Conservation (phyloP, 345 rosid genomes). For the Acer campestre region DNA sequence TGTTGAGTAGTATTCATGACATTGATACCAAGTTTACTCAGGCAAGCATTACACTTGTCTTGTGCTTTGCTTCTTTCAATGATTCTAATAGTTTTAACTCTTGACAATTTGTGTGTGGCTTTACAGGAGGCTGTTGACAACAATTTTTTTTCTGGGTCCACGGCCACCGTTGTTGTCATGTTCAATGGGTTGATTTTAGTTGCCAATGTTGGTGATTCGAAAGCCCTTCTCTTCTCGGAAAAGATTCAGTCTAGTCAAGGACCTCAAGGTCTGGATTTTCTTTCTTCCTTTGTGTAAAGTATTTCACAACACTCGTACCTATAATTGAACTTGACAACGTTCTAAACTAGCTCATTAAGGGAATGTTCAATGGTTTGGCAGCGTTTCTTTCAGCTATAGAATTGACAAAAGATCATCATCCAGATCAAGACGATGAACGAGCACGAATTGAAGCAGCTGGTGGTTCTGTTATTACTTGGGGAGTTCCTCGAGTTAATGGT, state of each 20-base stretch:
- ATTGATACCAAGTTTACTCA: constrained; percentile 26
- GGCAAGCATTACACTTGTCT: constrained; percentile 5
- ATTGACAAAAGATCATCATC: constrained; percentile 35
- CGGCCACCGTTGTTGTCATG: constrained; percentile 18
- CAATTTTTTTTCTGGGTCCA: constrained; percentile 23
- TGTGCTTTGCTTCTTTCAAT: background rate
- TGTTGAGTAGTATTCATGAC: constrained; percentile 23
- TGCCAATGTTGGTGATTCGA: constrained; percentile 35
- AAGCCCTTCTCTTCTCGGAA: constrained; percentile 24
- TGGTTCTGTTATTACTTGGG: constrained; percentile 21
- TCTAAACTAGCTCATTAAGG: background rate
- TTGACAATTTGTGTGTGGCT: background rate
- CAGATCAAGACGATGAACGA: constrained; percentile 29
- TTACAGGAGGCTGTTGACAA: constrained; percentile 28
- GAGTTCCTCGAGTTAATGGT: constrained; percentile 34
- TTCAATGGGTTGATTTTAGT: constrained; percentile 20
- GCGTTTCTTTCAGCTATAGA: constrained; percentile 13
- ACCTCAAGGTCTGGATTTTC: constrained; percentile 4
- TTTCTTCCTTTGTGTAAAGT: background rate
- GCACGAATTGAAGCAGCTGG: constrained; percentile 30
- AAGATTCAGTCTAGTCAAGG: constrained; percentile 5
- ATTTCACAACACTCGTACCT: background rate
- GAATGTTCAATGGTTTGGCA: constrained; percentile 6
- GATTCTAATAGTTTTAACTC: background rate
- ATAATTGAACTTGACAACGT: background rate